A percentile compares a stretch with the other conserved stretches of the same genome.
phyloP scores from a whole-genome alignment of 1,284 basidiomycete genomes.

The Puccinia novopanici region DNA sequence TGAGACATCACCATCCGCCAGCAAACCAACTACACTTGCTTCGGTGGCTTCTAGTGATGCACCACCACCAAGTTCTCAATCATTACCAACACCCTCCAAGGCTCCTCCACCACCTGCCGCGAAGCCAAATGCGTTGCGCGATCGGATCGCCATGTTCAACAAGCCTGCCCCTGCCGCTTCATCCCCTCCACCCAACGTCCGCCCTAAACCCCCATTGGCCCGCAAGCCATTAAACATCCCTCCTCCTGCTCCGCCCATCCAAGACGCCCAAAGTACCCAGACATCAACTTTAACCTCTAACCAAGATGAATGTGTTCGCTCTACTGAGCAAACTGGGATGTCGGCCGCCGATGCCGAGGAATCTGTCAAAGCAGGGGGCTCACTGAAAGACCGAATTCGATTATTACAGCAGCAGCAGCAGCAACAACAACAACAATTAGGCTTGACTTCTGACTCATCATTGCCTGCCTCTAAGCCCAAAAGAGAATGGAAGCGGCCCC shows the following conservation, averaged over 20 bases:
- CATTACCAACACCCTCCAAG: slow-evolving; percentile 4
- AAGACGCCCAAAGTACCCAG: slow-evolving; percentile 1
- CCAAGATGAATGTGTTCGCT: slow-evolving; percentile 20
- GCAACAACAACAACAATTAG: slow-evolving; percentile 41
- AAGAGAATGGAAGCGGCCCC: slow-evolving; percentile 49
- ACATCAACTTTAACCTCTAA: slow-evolving; percentile 2
- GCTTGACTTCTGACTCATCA: slow-evolving; percentile 13
- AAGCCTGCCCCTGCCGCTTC: slow-evolving; percentile 13
- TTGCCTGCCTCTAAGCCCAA: slow-evolving; percentile 41
- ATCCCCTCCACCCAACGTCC: slow-evolving; percentile 11
- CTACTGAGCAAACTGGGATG: slow-evolving; percentile 37
- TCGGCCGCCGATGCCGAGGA: slow-evolving; percentile 51
- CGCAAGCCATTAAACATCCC: slow-evolving; percentile 46
- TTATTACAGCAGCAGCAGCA: neutral
- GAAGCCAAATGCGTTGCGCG: slow-evolving; percentile 49
- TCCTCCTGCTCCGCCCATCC: slow-evolving; percentile 39
- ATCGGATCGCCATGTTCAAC: slow-evolving; percentile 51
- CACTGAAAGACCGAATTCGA: slow-evolving; percentile 49
- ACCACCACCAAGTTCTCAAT: slow-evolving; percentile 16
- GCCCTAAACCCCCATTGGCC: slow-evolving; percentile 46
- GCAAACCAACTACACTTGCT: neutral
- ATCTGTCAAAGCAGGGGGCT: slow-evolving; percentile 47
- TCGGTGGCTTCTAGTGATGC: neutral
- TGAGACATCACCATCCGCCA: neutral
- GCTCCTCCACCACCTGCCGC: slow-evolving; percentile 31